Evolutionary conservation across 2,329 filamentous ascomycete genomes (phyloP).

Genomic region (Diaporthe sp.): DNA sequence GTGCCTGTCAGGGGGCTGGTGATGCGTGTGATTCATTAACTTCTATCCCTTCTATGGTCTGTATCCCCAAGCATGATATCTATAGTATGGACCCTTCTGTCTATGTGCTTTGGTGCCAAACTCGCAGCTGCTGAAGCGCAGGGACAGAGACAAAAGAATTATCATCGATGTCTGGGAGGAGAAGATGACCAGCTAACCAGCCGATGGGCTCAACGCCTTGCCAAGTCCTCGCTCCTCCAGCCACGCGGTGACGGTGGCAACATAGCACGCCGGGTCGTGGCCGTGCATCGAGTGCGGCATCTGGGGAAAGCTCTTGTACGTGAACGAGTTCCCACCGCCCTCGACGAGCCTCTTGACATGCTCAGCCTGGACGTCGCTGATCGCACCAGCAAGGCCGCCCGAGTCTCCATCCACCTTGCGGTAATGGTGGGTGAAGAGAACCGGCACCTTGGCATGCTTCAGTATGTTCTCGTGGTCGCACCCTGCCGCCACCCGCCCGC

Average conservation of each 20-base stretch:
- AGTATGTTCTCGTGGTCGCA: slow-evolving; percentile 37
- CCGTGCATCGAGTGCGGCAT: slow-evolving; percentile 36
- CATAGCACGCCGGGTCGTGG: slow-evolving; percentile 34
- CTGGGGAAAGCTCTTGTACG: slow-evolving; percentile 31
- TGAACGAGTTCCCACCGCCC: slow-evolving; percentile 33
- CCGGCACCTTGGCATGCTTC: slow-evolving; percentile 35
- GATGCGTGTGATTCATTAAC: no score
- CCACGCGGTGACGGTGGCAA: slow-evolving; percentile 33
- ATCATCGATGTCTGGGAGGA: neutral
- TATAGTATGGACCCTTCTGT: neutral
- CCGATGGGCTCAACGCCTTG: slow-evolving; percentile 20
- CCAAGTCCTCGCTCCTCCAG: slow-evolving; percentile 31
- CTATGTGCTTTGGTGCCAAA: no score
- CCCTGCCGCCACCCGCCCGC: slow-evolving; percentile 25
- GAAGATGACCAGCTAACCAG: neutral
- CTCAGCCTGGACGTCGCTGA: slow-evolving; percentile 31
- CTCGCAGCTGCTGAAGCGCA: neutral
- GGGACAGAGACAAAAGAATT: neutral
- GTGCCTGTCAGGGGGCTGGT: no score
- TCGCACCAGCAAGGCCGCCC: slow-evolving; percentile 29
- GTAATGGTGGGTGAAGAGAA: slow-evolving; percentile 36
- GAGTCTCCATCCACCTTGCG: slow-evolving; percentile 29
- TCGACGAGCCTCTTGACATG: slow-evolving; percentile 33
- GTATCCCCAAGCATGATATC: neutral
- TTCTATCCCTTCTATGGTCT: no score